Base-by-base conservation (phyloP, 306 rosid species). In the Gynostemma pentaphyllum region DNA sequence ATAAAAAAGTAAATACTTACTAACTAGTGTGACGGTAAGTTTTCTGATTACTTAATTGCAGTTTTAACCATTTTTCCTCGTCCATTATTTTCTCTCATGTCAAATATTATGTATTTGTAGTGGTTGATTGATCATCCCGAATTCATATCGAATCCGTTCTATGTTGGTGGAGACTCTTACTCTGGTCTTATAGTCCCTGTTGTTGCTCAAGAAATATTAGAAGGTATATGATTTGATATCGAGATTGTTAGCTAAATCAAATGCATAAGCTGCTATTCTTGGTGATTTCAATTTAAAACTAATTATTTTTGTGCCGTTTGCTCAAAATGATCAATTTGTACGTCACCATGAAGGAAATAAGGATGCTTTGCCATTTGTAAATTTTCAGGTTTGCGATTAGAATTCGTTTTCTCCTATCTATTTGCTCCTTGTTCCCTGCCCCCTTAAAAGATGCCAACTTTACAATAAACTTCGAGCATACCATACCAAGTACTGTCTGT, bases 161-260 rank as follows among this genome's bases (percentile, higher is more conserved):
- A 84, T 40, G 49, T 90, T 0, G 88, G 77, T 5, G 95, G 97
- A 6, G 90, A 81, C 60, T 90, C 97, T 0, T 87, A 81, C 60
- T 68, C 94, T 21, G 97, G 97, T 16, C 74, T 87, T 63, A 66
- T 78, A 34, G 22, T 84, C 28, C 97, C 97, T 1, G 48, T 5
- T n/a, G 55, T 90, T 57, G 79, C 62, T 24, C 80, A 79, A 57
- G 62, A 74, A 72, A 79, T 90, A 61, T 66, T 67, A 46, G 78
- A 52, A 67, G 97, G 94, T 87, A 83, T 16, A 59, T 22, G 7
- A 13, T 46, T 46, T 2, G 12, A 2, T 41, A 7, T 7, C 8
- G 39, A 34, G 9, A 34, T 4, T 34, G 39, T 34, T 6, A 34
- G 9, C 39, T 9, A 6, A 34, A 0, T 15, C n/a, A 15, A 6